Evolutionary conservation across 1,284 basidiomycete species (phyloP).

Genomic region (Apiotrichum domesticum): DNA sequence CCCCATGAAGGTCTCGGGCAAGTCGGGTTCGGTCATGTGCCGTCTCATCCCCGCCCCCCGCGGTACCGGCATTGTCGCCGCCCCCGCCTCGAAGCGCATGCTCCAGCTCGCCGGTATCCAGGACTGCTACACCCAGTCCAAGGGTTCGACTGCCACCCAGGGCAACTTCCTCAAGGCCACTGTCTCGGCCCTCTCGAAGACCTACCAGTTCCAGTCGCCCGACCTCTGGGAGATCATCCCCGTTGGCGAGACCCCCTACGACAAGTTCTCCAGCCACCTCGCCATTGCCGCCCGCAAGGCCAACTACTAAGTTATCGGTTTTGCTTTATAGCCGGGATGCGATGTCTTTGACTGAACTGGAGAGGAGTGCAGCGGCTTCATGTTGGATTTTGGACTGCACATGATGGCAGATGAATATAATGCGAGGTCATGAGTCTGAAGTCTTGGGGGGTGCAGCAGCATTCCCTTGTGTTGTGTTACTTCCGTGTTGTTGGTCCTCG

Average conservation of each 20-base stretch:
- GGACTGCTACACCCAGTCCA: conserved; percentile 77
- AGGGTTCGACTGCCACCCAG: conserved; percentile 98
- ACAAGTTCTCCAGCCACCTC: conserved; percentile 87
- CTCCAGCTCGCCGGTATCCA: conserved; percentile 96
- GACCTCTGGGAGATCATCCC: conserved; percentile 97
- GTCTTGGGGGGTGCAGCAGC: too few species aligned
- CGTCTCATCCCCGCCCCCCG: conserved; percentile 97
- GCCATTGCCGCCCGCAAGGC: conserved; percentile 76
- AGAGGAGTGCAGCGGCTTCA: too few species aligned
- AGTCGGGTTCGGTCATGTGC: conserved; percentile 99
- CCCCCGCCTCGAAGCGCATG: conserved; percentile 93
- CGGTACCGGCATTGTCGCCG: conserved; percentile 99
- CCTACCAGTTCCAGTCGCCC: conserved; percentile 91
- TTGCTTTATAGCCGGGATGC: conserved; percentile 13
- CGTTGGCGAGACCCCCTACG: conserved; percentile 70
- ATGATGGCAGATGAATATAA: too few species aligned
- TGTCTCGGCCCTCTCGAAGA: conserved; percentile 95
- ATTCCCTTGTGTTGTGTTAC: too few species aligned
- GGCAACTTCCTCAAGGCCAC: conserved; percentile 99
- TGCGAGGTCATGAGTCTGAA: too few species aligned
- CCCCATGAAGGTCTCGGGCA: conserved; percentile 95
- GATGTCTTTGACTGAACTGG: conserved; percentile 3
- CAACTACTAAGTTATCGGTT: conserved; percentile 57
- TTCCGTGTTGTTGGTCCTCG: too few species aligned
- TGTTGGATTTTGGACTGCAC: too few species aligned